Base-by-base conservation (phyloP, 768 basidiomycete genomes). In the Leccinellum albellum region DNA sequence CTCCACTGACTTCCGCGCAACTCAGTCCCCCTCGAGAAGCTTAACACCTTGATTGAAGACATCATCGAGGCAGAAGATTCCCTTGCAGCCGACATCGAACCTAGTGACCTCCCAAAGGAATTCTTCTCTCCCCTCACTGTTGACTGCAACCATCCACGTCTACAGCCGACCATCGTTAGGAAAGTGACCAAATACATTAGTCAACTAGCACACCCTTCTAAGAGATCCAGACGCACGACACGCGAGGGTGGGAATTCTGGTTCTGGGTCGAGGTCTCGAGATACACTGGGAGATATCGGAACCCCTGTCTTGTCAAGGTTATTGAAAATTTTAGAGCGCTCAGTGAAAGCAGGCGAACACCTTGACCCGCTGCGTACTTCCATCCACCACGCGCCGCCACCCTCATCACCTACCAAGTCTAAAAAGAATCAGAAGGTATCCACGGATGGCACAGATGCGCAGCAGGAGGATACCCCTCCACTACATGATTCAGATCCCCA, bases 11-110 rank as follows among this genome's bases (percentile, higher is more conserved):
- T 33, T 40, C 15, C 5, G 7, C 21, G 51, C 21, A 45, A 56
- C 26, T 23, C 32, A 87, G 88, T 73, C 2, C 87, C 89, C 0
- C 70, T 89, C 4, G 88, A 94, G 65, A 95, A 90, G 69, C 77
- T 98, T 10, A 77, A 76, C 0, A 83, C 84, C 3, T 73, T 92
- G 17, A 75, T 96, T 1, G 91, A 94, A 61, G 93, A 96, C 53
- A 80, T 97, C 15, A 89, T 96, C 55, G 87, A 89, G 60, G 85
- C 89, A 0, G 86, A 91, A 63, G 94, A 94, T 66, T 69, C 79
- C 0, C 74, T 92, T 15, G 79, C 86, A 3, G 74, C 83, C 0
- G 86, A 88, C 50, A 70, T 75, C 2, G 78, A 80, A 37, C 58
- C 74, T n/a, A 58, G 67, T 14, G 78, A 84, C 51, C 74, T 92